Evolutionary conservation across 257 asterid genomes (phyloP).

Genomic region (Solanum virginianum): DNA sequence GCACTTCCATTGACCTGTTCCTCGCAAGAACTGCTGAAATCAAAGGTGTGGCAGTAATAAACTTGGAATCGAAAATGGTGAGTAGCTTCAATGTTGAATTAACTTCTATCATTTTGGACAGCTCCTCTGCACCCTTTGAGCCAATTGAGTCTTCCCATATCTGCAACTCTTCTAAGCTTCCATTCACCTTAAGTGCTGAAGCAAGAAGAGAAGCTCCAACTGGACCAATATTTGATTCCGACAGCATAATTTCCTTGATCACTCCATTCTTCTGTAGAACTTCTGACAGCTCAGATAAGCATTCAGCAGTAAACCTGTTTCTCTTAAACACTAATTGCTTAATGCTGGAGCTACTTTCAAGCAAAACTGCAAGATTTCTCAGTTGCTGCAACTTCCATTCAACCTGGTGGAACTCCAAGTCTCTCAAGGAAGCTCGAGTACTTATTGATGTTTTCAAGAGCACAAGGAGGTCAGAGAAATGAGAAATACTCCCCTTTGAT

Average conservation of each 20-base stretch:
- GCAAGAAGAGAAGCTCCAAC: constrained; percentile 48
- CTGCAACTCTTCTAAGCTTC: constrained; percentile 46
- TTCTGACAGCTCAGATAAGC: constrained; percentile 42
- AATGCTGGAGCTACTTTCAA: constrained; percentile 22
- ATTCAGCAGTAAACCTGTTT: constrained; percentile 34
- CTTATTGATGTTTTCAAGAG: constrained; percentile 10
- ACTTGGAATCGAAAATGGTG: constrained; percentile 42
- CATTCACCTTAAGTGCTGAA: constrained; percentile 44
- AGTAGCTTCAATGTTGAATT: constrained; percentile 50
- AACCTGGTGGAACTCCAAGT: constrained; percentile 50
- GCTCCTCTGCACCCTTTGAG: constrained; percentile 61
- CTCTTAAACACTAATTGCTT: constrained; percentile 33
- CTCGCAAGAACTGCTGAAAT: constrained; percentile 75
- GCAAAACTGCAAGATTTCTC: constrained; percentile 19
- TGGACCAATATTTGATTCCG: constrained; percentile 60
- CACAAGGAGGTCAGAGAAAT: constrained; percentile 40
- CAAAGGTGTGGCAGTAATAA: constrained; percentile 43
- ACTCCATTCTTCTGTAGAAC: constrained; percentile 24
- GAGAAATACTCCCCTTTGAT: constrained; percentile 6
- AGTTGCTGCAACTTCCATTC: constrained; percentile 49
- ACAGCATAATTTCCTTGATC: constrained; percentile 35
- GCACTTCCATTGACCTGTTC: constrained; percentile 66
- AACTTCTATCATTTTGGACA: constrained; percentile 85
- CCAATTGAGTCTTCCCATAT: constrained; percentile 87
- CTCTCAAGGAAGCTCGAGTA: constrained; percentile 13